Evolutionary conservation across 352 stramenopile species (phyloP), one percentile per base, ranked within the genome.

Genomic region (Phytophthora cryptogea): DNA sequence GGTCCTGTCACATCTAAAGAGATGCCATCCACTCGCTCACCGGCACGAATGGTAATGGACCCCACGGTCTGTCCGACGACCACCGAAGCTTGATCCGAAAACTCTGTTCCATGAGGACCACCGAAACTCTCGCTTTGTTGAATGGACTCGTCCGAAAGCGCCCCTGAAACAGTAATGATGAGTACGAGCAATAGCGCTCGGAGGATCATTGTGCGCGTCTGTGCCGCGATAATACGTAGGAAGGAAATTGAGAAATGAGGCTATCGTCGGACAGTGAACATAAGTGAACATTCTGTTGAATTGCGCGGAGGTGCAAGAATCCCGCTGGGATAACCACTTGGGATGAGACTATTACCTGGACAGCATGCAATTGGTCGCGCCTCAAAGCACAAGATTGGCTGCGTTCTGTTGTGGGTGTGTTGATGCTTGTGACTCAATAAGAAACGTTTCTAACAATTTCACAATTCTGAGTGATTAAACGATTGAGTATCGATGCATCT

Each of bases 21-120:
- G 17, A 63, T 10, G 7, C 55, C 55, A 36, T 63, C 55, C 2
- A 63, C 55, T 1, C 55, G 55, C 14, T 63, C 45, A 7, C 36
- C 36, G 5, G 36, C 36, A 42, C 36, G 36, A 42, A 42, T 42
- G n/a, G 36, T 42, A 42, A 49, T 49, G 27, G 41, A 47, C 2
- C 41, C 27, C 4, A 49, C 5, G 6, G 27, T 13, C 14, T 49
- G 26, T 9, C 27, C 27, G 2, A 31, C 42, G 8, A 20, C 13
- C 5, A 49, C 42, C 23, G 42, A 35, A 31, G 42, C 11, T 36
- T 49, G 5, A 23, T 49, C 42, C 3, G 42, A 49, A 27, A 49
- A 49, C 14, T 49, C 42, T 16, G 42, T 37, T 14, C 42, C 42
- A 16, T 49, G 42, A 17, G 42, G 42, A 36, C 42, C 42, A 26